Percentiles rank a stretch among this genome's conserved stretches.
These are phyloP conservation scores for Diplodia scrobiculata DNA, from an alignment of 2,329 filamentous ascomycete genomes.

Conservation along the genomic window DNA sequence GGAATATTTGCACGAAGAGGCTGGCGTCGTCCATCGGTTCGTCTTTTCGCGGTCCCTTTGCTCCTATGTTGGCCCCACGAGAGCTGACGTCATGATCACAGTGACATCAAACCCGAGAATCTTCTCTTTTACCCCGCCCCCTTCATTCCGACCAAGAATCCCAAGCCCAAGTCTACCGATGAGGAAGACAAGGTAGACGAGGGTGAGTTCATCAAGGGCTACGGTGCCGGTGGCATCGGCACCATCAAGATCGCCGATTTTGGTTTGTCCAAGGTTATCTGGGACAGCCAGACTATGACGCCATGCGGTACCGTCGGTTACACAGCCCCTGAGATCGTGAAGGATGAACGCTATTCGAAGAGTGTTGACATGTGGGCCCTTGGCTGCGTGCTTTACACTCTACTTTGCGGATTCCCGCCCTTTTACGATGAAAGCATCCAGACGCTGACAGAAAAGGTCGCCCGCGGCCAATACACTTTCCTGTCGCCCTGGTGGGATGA, in stretches of 20 bases:
- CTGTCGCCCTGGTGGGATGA: conserved; percentile 99
- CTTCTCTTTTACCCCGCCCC: conserved; percentile 87
- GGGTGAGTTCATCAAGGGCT: conserved; percentile 81
- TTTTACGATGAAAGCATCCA: conserved; percentile 99
- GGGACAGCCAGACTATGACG: conserved; percentile 98
- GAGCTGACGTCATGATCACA: conserved; percentile 52
- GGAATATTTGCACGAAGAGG: conserved; percentile 91
- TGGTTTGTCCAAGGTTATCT: conserved; percentile 94
- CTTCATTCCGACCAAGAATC: conserved; percentile 75
- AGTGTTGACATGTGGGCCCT: conserved; percentile 99
- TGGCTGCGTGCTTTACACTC: conserved; percentile 92
- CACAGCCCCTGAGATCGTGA: conserved; percentile 97
- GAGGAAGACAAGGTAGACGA: conserved; percentile 98
- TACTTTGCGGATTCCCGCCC: conserved; percentile 95
- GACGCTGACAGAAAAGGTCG: conserved; percentile 95
- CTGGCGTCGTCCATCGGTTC: conserved; percentile 94
- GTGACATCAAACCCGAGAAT: conserved; percentile 98
- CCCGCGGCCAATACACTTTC: conserved; percentile 94
- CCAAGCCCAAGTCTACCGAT: conserved; percentile 78
- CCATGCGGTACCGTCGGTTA: conserved; percentile 99
- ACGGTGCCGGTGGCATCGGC: conserved; percentile 87
- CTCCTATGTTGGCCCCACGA: conserved; percentile 2
- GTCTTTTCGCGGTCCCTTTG: conserved; percentile 38
- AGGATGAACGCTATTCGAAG: conserved; percentile 98
- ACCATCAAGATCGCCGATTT: conserved; percentile 98